A percentile compares a stretch with the other conserved stretches of the same genome.
Evolutionary conservation across 257 asterid species (phyloP).

Genomic region (Solanum tarapatanum): DNA sequence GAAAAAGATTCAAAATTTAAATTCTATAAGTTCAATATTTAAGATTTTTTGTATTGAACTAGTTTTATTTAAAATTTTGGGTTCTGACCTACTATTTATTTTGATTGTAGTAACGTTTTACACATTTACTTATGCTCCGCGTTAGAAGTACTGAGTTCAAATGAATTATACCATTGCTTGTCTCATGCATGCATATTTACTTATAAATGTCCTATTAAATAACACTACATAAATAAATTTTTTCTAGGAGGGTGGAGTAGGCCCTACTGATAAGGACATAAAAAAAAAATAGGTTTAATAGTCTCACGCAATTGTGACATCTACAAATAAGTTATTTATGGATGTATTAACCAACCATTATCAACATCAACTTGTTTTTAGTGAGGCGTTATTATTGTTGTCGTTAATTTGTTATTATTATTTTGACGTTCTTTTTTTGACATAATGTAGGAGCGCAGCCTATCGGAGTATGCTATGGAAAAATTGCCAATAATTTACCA

Average conservation of each 20-base stretch:
- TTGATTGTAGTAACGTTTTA: background rate
- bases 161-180: background rate
- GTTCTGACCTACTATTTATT: background rate
- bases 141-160: background rate
- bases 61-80: background rate
- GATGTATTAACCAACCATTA: background rate
- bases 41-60: background rate
- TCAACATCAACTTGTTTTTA: too few species aligned
- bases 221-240: background rate
- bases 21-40: background rate
- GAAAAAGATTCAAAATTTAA: accelerated
- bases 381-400: too few species aligned
- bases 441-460: too few species aligned
- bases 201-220: background rate
- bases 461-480: too few species aligned
- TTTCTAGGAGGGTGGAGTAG: background rate
- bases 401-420: too few species aligned
- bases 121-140: background rate
- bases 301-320: background rate
- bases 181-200: background rate
- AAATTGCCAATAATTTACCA: too few species aligned
- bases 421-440: too few species aligned
- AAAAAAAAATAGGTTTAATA: background rate
- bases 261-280: background rate
- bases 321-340: background rate